These are phyloP conservation scores for Avena sativa DNA, from an alignment of 176 grass and related monocot genomes.

Conservation along the genomic window DNA sequence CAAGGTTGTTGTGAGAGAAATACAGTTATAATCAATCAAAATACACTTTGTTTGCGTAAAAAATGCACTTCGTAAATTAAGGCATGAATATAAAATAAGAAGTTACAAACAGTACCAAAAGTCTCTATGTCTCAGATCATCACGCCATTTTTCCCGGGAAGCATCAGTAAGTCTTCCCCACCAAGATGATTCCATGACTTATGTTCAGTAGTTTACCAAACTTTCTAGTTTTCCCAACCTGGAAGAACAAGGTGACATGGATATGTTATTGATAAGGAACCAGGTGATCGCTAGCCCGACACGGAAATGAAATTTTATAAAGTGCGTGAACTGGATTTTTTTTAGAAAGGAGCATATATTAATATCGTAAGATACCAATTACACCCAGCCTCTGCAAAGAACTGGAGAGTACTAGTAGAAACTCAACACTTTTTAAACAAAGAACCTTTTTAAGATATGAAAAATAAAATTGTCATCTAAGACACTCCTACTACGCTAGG, in stretches of 20 bases:
- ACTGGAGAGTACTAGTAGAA: neutral
- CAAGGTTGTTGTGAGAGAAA: neutral
- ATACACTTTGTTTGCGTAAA: neutral
- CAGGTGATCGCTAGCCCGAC: neutral
- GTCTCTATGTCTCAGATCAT: neutral
- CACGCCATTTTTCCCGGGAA: neutral
- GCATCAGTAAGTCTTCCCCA: neutral
- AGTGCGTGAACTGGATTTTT: neutral
- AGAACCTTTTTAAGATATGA: neutral
- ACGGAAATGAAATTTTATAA: neutral
- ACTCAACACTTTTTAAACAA: neutral
- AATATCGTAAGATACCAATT: no score
- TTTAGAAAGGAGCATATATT: no score
- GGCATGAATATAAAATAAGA: neutral
- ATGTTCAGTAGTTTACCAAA: neutral
- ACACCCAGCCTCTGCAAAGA: neutral
- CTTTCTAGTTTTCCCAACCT: neutral
- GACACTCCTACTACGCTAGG: neutral
- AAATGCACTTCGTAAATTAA: neutral
- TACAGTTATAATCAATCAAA: neutral
- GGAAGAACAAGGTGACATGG: neutral
- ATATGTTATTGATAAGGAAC: neutral
- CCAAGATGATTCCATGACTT: neutral
- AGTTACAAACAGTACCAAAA: constrained; percentile 31
- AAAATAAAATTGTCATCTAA: neutral